These are phyloP conservation scores for Singerocomus rubriflavus DNA, from an alignment of 1,284 basidiomycete genomes.

Conservation along the genomic window DNA sequence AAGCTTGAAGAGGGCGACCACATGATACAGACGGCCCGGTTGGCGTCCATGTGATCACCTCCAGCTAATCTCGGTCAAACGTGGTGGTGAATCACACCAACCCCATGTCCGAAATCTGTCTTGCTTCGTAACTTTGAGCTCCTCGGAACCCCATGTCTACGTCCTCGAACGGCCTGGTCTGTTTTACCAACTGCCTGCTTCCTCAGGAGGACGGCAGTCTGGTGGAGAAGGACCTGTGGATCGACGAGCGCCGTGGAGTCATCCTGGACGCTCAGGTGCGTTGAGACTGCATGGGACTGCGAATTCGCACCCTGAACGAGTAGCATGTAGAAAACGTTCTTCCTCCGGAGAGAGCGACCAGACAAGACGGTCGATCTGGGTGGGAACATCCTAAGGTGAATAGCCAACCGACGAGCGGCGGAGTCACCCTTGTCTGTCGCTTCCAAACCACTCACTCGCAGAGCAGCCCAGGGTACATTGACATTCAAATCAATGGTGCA, in stretches of 20 bases:
- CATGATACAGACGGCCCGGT: too few relatives aligned
- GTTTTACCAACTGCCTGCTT: constrained; percentile 82
- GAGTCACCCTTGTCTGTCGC: too few relatives aligned
- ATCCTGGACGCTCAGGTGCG: constrained; percentile 71
- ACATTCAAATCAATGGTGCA: constrained; percentile 84
- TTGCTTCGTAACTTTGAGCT: constrained; percentile 10
- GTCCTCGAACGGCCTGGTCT: constrained; percentile 62
- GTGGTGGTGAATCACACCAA: not conserved
- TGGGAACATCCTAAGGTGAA: constrained; percentile 70
- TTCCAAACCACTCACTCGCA: constrained; percentile 11
- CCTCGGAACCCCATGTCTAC: constrained; percentile 19
- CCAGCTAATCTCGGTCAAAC: constrained; percentile 1
- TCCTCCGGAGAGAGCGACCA: constrained; percentile 57
- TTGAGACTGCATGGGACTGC: not conserved
- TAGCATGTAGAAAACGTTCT: constrained; percentile 51
- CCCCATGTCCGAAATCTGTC: not conserved
- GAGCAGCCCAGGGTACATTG: constrained; percentile 69
- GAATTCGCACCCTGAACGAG: constrained; percentile 6
- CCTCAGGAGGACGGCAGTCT: constrained; percentile 74
- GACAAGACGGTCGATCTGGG: constrained; percentile 59
- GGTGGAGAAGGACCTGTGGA: constrained; percentile 69
- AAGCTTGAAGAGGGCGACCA: too few relatives aligned
- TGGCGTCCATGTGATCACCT: constrained; percentile 12
- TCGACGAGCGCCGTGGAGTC: constrained; percentile 65
- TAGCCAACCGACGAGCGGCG: constrained; percentile 8